Percentiles rank a stretch among this genome's conserved stretches.
Conservation (phyloP, 2,329 filamentous ascomycete genomes). For the Lomentospora prolificans region DNA sequence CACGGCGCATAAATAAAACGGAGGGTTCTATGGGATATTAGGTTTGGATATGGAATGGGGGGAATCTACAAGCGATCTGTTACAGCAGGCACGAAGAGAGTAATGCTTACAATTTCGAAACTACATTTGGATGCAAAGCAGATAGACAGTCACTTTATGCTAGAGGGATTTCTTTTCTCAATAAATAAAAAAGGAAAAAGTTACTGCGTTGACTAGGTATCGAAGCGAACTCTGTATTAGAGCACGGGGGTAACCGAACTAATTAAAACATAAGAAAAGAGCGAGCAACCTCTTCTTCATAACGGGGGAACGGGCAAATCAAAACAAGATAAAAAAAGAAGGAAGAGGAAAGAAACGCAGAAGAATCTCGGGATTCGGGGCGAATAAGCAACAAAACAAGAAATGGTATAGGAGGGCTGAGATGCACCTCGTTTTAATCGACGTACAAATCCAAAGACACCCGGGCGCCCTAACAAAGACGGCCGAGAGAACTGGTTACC, state of each 20-base stretch:
- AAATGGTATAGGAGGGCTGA: neutral
- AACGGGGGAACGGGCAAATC: slow-evolving; percentile 17
- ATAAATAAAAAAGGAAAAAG: neutral
- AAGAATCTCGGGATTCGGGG: slow-evolving; percentile 30
- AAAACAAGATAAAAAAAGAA: slow-evolving; percentile 22
- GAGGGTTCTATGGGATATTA: neutral
- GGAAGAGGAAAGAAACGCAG: slow-evolving; percentile 26
- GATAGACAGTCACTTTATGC: neutral
- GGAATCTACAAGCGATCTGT: neutral
- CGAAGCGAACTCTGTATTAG: slow-evolving; percentile 34
- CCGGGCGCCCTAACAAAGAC: neutral
- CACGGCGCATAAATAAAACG: neutral
- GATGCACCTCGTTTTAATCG: neutral
- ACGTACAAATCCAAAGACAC: neutral
- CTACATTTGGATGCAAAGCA: neutral
- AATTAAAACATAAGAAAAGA: slow-evolving; percentile 20
- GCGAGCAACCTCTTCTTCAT: neutral
- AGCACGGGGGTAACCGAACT: slow-evolving; percentile 16
- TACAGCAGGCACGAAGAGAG: no score
- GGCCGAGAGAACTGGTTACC: slow-evolving; percentile 6
- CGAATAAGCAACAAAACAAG: slow-evolving; percentile 21
- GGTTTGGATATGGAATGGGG: neutral
- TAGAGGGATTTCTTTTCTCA: neutral
- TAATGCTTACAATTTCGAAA: neutral
- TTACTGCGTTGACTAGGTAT: slow-evolving; percentile 23